These are phyloP conservation scores for Populus nigra DNA, from an alignment of 345 rosid genomes.

Conservation along the genomic window DNA sequence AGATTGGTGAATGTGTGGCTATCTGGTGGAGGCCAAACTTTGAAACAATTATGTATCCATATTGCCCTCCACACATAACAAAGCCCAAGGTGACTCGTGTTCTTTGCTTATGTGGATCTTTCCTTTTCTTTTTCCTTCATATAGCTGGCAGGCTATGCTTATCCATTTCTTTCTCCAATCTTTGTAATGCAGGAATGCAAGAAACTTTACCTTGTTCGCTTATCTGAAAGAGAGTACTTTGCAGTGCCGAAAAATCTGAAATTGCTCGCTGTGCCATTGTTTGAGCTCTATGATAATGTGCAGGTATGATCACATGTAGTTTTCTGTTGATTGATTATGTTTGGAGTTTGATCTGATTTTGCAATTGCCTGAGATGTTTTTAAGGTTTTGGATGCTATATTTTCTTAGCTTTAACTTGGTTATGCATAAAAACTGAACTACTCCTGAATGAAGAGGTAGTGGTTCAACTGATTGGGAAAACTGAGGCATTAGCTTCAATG, in stretches of 20 bases:
- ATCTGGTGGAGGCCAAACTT: conserved; percentile 99
- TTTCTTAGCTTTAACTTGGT: background rate
- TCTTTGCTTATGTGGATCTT: background rate
- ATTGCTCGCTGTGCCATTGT: conserved; percentile 91
- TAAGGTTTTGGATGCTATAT: background rate
- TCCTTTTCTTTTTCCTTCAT: background rate
- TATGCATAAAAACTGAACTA: background rate
- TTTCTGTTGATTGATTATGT: background rate
- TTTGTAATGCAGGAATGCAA: conserved; percentile 80
- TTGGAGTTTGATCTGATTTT: background rate
- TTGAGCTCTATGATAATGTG: conserved; percentile 94
- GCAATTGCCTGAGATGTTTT: background rate
- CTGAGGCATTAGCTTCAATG: background rate
- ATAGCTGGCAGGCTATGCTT: conserved; percentile 4
- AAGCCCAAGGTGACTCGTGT: conserved; percentile 72
- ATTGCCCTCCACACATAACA: conserved; percentile 95
- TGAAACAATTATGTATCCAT: conserved; percentile 94
- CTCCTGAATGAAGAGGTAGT: background rate
- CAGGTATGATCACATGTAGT: conserved; percentile 44
- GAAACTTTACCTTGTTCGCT: conserved; percentile 86
- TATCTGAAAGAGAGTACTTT: conserved; percentile 96
- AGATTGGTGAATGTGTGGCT: conserved; percentile 97
- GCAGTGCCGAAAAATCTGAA: conserved; percentile 97
- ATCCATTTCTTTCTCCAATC: conserved; percentile 2
- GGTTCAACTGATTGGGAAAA: background rate